Base-by-base conservation (phyloP, 192 early-diverging fungal genomes). In the Linnemannia hyalina region DNA sequence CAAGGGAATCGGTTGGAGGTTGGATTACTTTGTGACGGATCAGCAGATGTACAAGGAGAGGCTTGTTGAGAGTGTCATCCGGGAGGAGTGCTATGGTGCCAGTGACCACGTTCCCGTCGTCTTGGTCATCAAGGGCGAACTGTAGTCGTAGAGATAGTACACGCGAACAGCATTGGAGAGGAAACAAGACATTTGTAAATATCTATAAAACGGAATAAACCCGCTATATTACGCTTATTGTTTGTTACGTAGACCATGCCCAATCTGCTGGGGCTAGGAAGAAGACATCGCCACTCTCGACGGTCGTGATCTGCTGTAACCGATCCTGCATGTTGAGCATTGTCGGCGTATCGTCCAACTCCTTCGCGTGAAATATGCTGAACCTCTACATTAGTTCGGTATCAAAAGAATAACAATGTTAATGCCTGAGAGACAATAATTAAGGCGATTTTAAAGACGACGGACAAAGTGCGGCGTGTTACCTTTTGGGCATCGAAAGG, bases 91-190 rank as follows among this genome's bases (percentile, higher is more conserved):
- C 68, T 98, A 96, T 82, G 97, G 97, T 7, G 96, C 96, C 29
- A 96, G 96, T 89, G 97, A 97, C 79, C 97, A 97, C 85, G 93
- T 96, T 16, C 97, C 97, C 32, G 74, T 97, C 55, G 92, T 95
- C 49, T 65, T 97, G 60, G 85, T 90, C 35, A 78, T 95, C 23
- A 92, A 90, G 44, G 90, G 77, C 15, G 70, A 74, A 16, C 71
- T 78, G 68, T 88, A 75, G 42, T 38, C 54, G 15, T 68, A 40
- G 18, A 20, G 9, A 70, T 68, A 22, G 35, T 16, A 20, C 49
- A 52, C 5, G 2, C 49, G 49, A 52, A 52, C 49, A 49, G 16
- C 13, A 52, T 52, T 52, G 5, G 18, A 52, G 3, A 52, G 6
- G 15, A 22, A 52, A 52, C 4, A 52, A 6, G 20, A 22, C 49